Evolutionary conservation across 2,329 filamentous ascomycete genomes (phyloP).

Genomic region (Aureobasidium uvarum): DNA sequence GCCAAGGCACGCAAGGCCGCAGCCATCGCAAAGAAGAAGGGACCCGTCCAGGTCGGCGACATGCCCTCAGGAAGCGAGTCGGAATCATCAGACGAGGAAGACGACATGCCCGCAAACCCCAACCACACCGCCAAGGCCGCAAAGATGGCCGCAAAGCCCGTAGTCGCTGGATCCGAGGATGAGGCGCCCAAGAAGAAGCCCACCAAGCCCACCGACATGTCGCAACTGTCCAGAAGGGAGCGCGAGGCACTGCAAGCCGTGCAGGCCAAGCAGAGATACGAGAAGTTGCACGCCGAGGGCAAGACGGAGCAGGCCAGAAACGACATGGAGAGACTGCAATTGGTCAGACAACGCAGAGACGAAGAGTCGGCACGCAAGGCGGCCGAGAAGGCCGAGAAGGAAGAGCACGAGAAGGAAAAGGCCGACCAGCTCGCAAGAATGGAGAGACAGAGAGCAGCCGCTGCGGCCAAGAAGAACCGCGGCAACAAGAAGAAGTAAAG

Average conservation of each 20-base stretch:
- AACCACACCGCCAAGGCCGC: constrained; percentile 71
- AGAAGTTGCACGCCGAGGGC: constrained; percentile 87
- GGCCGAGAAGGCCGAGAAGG: constrained; percentile 57
- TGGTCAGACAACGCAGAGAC: constrained; percentile 83
- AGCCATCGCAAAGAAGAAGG: constrained; percentile 72
- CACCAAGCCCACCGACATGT: constrained; percentile 44
- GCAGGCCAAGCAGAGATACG: constrained; percentile 84
- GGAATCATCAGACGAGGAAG: constrained; percentile 57
- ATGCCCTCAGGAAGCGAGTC: constrained; percentile 68
- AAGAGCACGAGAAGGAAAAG: constrained; percentile 57
- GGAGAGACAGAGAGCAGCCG: constrained; percentile 47
- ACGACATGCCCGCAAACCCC: constrained; percentile 80
- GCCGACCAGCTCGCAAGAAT: constrained; percentile 50
- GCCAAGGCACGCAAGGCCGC: constrained; percentile 91
- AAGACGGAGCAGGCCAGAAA: constrained; percentile 96
- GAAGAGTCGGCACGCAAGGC: constrained; percentile 79
- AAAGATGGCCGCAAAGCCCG: constrained; percentile 63
- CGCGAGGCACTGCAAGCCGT: constrained; percentile 80
- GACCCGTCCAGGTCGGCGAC: constrained; percentile 76
- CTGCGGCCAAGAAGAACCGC: constrained; percentile 43
- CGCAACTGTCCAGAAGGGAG: constrained; percentile 64
- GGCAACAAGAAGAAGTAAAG: constrained; percentile 44
- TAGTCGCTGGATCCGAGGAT: constrained; percentile 54
- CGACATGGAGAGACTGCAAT: constrained; percentile 76
- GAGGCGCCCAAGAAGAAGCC: constrained; percentile 54